Percentiles rank a stretch among this genome's conserved stretches.
Evolutionary conservation across 1,139 yeast genomes (phyloP).

Genomic region (Suhomyces bokatorum): DNA sequence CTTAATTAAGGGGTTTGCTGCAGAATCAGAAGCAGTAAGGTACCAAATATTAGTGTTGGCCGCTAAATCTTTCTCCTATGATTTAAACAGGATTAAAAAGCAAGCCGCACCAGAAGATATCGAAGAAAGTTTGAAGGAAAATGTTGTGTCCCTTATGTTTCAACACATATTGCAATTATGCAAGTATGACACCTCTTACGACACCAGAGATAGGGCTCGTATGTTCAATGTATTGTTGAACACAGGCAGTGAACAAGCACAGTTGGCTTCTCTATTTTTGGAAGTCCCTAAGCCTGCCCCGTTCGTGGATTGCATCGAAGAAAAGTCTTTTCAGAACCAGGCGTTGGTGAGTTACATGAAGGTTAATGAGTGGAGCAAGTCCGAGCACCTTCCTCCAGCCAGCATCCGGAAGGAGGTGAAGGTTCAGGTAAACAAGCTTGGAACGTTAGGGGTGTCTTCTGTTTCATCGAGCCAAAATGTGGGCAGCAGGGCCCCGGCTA

Average conservation of each 20-base stretch:
- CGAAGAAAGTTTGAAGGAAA: conserved; percentile 29
- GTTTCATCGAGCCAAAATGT: conserved; percentile 7
- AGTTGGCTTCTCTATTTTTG: conserved; percentile 71
- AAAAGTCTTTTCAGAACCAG: conserved; percentile 17
- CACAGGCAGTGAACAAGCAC: conserved; percentile 36
- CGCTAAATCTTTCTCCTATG: conserved; percentile 66
- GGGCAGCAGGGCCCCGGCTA: conserved; percentile 25
- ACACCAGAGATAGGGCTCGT: conserved; percentile 84
- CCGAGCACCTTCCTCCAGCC: conserved; percentile 32
- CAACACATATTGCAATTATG: conserved; percentile 64
- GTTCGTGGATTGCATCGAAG: conserved; percentile 10
- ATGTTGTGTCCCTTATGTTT: conserved; percentile 52
- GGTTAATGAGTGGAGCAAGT: conserved; percentile 38
- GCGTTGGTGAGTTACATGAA: conserved; percentile 27
- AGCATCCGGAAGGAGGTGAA: conserved; percentile 38
- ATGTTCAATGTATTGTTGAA: conserved; percentile 57
- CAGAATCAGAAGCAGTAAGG: conserved; percentile 61
- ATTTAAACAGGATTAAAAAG: conserved; percentile 39
- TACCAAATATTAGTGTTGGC: conserved; percentile 72
- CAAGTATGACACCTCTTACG: conserved; percentile 73
- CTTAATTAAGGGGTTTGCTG: conserved; percentile 54
- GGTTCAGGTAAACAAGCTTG: conserved; percentile 28
- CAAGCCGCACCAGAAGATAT: conserved; percentile 23
- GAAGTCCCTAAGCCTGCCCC: conserved; percentile 84
- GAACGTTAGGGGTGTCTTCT: conserved; percentile 15